A percentile compares a stretch with the other conserved stretches of the same genome.
phyloP scores from a whole-genome alignment of 202 grass and related monocot genomes.

The Bolboschoenoplectus hybrid region DNA sequence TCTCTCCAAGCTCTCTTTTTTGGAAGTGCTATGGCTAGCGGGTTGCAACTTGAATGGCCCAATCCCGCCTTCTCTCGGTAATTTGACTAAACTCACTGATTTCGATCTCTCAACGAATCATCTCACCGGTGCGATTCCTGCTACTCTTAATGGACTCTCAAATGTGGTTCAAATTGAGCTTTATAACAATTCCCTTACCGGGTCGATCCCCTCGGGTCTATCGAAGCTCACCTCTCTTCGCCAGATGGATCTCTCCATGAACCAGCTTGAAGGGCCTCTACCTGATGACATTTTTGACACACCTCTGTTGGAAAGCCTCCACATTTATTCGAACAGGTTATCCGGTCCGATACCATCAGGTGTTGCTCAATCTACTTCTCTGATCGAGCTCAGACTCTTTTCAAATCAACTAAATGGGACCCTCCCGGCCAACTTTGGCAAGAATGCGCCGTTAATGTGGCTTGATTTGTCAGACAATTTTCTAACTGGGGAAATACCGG shows the following conservation, averaged over 20 bases:
- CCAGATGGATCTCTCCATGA: constrained; percentile 66
- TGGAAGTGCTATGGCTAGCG: constrained; percentile 85
- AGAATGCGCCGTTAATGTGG: constrained; percentile 56
- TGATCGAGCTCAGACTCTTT: constrained; percentile 73
- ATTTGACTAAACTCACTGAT: constrained; percentile 55
- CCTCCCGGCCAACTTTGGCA: constrained; percentile 62
- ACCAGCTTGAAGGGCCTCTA: constrained; percentile 61
- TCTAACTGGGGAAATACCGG: constrained; percentile 70
- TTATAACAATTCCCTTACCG: constrained; percentile 86
- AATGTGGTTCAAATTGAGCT: constrained; percentile 77
- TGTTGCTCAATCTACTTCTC: constrained; percentile 43
- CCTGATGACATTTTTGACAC: constrained; percentile 72
- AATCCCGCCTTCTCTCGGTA: constrained; percentile 69
- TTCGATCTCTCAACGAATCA: constrained; percentile 71
- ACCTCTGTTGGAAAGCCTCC: constrained; percentile 58
- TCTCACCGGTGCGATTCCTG: constrained; percentile 62
- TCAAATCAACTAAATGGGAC: constrained; percentile 71
- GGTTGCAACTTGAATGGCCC: constrained; percentile 59
- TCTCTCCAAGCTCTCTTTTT: constrained; percentile 53
- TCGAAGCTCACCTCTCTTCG: constrained; percentile 47
- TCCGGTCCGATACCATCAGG: constrained; percentile 48
- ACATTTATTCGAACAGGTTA: constrained; percentile 73
- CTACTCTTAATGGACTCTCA: constrained; percentile 42
- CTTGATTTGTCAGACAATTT: constrained; percentile 70
- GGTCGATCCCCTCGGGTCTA: constrained; percentile 55